A percentile compares a stretch with the other conserved stretches of the same genome.
phyloP scores from a whole-genome alignment of 805 yeast species.

The Teunomyces barrocoloradensis region DNA sequence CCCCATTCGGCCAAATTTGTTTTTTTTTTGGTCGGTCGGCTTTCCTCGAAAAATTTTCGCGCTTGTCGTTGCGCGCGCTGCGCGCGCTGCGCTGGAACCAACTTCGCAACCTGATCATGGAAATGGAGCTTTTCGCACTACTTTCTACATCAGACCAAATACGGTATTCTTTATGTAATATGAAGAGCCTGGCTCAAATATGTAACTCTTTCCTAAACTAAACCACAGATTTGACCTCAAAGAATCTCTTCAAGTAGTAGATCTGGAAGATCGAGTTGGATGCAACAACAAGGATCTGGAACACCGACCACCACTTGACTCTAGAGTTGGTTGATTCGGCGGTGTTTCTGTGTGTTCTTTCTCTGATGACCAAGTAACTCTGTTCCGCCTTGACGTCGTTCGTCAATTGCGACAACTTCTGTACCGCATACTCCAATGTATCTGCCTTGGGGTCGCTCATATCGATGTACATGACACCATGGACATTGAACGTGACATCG shows the following conservation, averaged over 20 bases:
- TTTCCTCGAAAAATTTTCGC: not conserved
- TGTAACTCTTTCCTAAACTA: slow-evolving; percentile 48
- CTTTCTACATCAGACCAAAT: not conserved
- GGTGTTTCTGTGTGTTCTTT: slow-evolving; percentile 96
- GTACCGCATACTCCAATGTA: slow-evolving; percentile 80
- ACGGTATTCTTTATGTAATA: not conserved
- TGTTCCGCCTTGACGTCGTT: slow-evolving; percentile 90
- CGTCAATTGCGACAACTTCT: slow-evolving; percentile 69
- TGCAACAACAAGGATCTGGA: slow-evolving; percentile 84
- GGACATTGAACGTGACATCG: slow-evolving; percentile 93
- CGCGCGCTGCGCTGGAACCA: no score
- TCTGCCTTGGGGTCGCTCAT: slow-evolving; percentile 72
- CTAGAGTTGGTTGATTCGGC: slow-evolving; percentile 97
- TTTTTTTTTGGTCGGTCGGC: not conserved
- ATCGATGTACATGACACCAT: slow-evolving; percentile 86
- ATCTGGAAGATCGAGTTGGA: slow-evolving; percentile 90
- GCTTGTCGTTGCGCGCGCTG: no score
- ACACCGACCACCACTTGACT: slow-evolving; percentile 96
- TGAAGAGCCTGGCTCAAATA: not conserved
- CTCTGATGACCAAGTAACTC: slow-evolving; percentile 89
- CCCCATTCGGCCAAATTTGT: not conserved
- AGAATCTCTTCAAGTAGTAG: slow-evolving; percentile 88
- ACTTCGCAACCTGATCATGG: no score
- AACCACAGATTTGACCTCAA: slow-evolving; percentile 89
- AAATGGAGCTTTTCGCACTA: no score